Percentiles rank a stretch among this genome's conserved stretches.
phyloP scores from a whole-genome alignment of 257 asterid species.

The Nicotiana undulata region DNA sequence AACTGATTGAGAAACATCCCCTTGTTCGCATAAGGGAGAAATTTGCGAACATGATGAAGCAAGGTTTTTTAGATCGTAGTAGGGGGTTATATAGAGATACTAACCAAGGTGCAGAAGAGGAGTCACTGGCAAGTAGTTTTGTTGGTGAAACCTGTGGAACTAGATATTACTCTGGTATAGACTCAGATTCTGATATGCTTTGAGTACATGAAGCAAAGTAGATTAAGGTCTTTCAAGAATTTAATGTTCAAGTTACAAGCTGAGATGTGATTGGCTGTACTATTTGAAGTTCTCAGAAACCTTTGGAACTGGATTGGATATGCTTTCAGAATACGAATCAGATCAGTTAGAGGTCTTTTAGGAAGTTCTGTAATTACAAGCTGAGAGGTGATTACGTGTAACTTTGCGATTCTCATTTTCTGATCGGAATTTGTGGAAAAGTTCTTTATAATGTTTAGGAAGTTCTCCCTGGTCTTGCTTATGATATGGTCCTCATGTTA shows the following conservation, averaged over 20 bases:
- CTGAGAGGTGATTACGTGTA: background rate
- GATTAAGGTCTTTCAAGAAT: background rate
- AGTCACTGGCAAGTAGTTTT: constrained; percentile 10
- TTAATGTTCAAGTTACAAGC: background rate
- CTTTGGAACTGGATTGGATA: constrained; percentile 12
- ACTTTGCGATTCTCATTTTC: background rate
- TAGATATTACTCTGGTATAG: constrained; percentile 40
- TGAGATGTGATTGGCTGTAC: background rate
- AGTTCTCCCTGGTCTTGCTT: background rate
- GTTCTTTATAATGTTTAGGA: background rate
- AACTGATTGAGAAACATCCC: constrained; percentile 62
- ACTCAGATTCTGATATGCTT: constrained; percentile 29
- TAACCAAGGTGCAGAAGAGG: constrained; percentile 14
- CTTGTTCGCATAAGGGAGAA: constrained; percentile 51
- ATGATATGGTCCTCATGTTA: background rate
- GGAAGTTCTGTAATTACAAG: background rate
- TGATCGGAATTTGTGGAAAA: background rate
- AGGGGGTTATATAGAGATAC: constrained; percentile 50
- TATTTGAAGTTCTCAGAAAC: background rate
- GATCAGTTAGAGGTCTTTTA: constrained; percentile 14
- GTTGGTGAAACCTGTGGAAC: constrained; percentile 8
- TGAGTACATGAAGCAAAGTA: constrained; percentile 55
- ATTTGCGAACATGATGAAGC: constrained; percentile 55
- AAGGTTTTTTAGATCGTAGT: constrained; percentile 63
- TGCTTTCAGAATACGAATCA: constrained; percentile 48